Evolutionary conservation across 805 yeast genomes (phyloP).

Genomic region (Blastobotrys peoriensis): DNA sequence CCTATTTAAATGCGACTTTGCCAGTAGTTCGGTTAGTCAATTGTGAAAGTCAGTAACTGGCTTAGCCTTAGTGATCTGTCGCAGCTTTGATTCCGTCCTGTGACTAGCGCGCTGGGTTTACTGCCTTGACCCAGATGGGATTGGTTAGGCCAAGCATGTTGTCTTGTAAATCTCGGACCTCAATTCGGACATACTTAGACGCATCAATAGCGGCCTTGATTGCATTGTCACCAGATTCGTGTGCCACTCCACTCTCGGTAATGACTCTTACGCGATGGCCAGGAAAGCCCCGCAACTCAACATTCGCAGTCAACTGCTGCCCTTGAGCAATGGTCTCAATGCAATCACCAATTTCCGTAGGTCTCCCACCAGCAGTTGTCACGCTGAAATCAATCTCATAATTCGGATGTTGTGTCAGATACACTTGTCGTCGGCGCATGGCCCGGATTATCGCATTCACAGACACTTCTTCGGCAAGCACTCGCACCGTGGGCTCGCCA

Average conservation of each 20-base stretch:
- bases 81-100: too few species aligned
- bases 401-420: slow-evolving; percentile 3
- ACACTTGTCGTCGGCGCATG: slow-evolving; percentile 5
- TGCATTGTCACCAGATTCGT: neutral
- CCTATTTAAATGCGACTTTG: too few species aligned
- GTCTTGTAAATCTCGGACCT: slow-evolving; percentile 2
- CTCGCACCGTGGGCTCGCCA: slow-evolving; percentile 10
- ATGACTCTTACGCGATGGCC: neutral
- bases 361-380: neutral
- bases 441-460: slow-evolving; percentile 6
- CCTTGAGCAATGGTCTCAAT: too few species aligned
- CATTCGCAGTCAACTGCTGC: too few species aligned
- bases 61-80: too few species aligned
- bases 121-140: slow-evolving; percentile 14
- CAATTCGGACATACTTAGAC: slow-evolving; percentile 7
- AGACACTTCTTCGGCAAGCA: slow-evolving; percentile 6
- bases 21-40: too few species aligned
- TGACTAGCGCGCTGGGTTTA: too few species aligned
- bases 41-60: too few species aligned
- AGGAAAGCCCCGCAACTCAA: slow-evolving; percentile 1
- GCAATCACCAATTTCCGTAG: too few species aligned
- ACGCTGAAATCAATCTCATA: neutral
- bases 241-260: neutral
- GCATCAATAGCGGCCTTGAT: neutral
- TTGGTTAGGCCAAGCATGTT: slow-evolving; percentile 14